A percentile compares a stretch with the other conserved stretches of the same genome.
These are phyloP conservation scores for Colletotrichum melonis DNA, from an alignment of 2,329 filamentous ascomycete genomes.

Conservation along the genomic window DNA sequence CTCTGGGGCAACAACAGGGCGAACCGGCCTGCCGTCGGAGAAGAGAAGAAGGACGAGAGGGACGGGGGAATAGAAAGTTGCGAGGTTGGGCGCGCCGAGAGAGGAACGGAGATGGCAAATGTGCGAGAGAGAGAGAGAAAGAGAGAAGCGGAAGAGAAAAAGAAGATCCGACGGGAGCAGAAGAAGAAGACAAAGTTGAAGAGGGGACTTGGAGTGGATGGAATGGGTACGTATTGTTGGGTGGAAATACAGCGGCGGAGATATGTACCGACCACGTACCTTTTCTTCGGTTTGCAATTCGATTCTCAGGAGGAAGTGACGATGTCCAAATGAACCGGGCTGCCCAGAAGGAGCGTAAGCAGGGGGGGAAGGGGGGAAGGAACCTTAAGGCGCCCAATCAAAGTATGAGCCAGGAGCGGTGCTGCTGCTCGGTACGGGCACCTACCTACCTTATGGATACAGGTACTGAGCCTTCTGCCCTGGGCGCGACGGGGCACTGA, in stretches of 20 bases:
- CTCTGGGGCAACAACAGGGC: slow-evolving; percentile 27
- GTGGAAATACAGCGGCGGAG: background rate
- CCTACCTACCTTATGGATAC: background rate
- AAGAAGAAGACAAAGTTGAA: background rate
- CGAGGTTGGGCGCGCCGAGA: background rate
- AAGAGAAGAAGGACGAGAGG: slow-evolving; percentile 5
- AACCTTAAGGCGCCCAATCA: background rate
- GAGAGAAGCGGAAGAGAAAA: background rate
- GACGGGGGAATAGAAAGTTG: background rate
- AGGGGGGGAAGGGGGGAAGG: background rate
- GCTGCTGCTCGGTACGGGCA: background rate
- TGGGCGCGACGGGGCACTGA: background rate
- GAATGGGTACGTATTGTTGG: slow-evolving; percentile 20
- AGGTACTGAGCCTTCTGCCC: background rate
- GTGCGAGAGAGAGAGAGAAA: background rate
- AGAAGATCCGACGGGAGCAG: too few species aligned
- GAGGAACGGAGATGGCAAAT: background rate
- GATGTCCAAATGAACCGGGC: background rate
- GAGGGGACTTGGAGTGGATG: background rate
- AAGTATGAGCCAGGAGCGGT: background rate
- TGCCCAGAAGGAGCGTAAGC: background rate
- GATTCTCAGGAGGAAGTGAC: background rate
- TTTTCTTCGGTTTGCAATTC: background rate
- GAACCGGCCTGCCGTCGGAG: slow-evolving; percentile 18
- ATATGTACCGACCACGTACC: slow-evolving; percentile 15